These are phyloP conservation scores for Arctium lappa DNA, from an alignment of 129 eudicot genomes.

Conservation along the genomic window DNA sequence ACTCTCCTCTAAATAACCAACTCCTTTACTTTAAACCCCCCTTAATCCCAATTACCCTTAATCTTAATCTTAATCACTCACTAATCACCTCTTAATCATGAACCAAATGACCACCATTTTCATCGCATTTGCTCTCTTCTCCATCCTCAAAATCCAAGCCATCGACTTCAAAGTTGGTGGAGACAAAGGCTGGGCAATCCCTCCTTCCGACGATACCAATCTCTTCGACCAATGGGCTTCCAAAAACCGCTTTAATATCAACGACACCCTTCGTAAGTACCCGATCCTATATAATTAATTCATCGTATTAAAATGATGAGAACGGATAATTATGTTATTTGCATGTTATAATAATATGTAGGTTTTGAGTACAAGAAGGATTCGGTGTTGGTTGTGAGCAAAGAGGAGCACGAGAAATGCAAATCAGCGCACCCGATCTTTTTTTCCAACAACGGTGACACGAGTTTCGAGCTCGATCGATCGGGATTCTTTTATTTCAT, in stretches of 20 bases:
- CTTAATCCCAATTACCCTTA: background rate
- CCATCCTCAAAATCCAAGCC: slow-evolving; percentile 27
- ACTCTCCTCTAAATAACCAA: slow-evolving; percentile 28
- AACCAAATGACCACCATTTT: slow-evolving; percentile 12
- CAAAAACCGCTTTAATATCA: slow-evolving; percentile 50
- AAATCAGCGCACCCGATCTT: slow-evolving; percentile 39
- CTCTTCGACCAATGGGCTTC: slow-evolving; percentile 65
- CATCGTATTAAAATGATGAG: background rate
- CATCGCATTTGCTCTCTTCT: slow-evolving; percentile 8
- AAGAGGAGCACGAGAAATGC: slow-evolving; percentile 70
- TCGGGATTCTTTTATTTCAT: slow-evolving; percentile 72
- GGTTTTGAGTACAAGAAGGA: slow-evolving; percentile 70
- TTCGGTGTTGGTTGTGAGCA: slow-evolving; percentile 60
- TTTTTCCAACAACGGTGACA: slow-evolving; percentile 65
- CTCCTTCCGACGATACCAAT: slow-evolving; percentile 39
- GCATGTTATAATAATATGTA: slow-evolving; percentile 10
- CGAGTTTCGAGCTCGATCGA: slow-evolving; percentile 31
- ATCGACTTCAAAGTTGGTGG: slow-evolving; percentile 61
- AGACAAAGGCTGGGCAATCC: slow-evolving; percentile 49
- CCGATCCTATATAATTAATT: background rate
- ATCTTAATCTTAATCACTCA: background rate
- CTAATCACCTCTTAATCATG: slow-evolving; percentile 8
- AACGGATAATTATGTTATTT: background rate
- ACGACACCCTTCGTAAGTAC: slow-evolving; percentile 71
- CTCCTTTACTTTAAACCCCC: background rate